Evolutionary conservation across 1,139 yeast genomes (phyloP), one percentile per base, ranked within the genome.

Genomic region (Pichia sp.): DNA sequence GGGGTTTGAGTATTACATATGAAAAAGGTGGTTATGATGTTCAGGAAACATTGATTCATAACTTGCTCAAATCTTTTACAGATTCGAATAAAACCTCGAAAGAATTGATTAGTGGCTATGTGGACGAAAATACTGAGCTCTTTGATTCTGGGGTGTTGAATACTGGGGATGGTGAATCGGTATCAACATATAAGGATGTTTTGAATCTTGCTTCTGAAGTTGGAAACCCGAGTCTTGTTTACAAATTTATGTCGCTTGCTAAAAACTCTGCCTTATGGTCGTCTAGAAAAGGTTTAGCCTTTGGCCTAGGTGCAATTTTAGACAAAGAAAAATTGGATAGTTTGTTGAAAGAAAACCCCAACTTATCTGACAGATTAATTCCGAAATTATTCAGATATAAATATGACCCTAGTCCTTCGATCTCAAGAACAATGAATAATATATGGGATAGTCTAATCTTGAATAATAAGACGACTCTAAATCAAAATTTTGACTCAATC

Each of bases 161-260:
- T 51, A 89, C 96, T 0, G 87, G 86, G 50, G 95, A 88, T 61
- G 66, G 67, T 8, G 93, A 92, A 1, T 87, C 96, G 0, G 84
- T 92, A 2, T 87, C 96, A 0, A 91, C 97, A 0, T 92, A 92
- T 65, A 88, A 87, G 63, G 95, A 87, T 69, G 90, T 92, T 36
- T 74, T 92, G 62, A 87, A 77, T 63, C 75, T 93, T 52, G 98
- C 98, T 0, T 84, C 95, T 1, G 98, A 93, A 66, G 95, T 91
- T 5, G 98, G 98, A 45, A 97, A 93, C 69, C 96, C 98, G 24
- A 81, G 95, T 64, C 78, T 93, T 62, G 97, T 93, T 6, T 93
- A 93, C 70, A 89, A 91, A 65, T 93, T 93, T 66, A 90, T 93
- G 97, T 84, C 96, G 0, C 73, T 93, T 55, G 96, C 98, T 0